Evolutionary conservation across 148 eudicot species (phyloP).

Genomic region (Tetragonia tetragonoides): DNA sequence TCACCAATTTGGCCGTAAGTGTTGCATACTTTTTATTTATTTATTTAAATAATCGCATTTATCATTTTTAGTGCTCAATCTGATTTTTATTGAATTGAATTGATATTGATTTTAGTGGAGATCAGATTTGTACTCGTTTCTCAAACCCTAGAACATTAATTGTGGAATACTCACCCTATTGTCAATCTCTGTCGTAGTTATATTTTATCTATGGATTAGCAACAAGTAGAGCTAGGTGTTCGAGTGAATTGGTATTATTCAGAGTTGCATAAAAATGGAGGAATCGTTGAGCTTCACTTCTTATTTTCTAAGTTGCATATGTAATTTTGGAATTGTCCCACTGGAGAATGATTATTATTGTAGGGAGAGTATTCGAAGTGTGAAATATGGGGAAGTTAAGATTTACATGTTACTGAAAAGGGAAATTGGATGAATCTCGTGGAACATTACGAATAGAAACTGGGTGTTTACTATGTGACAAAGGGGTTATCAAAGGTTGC

Average conservation of each 20-base stretch:
- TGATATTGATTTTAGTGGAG: neutral
- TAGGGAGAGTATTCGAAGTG: too few species aligned
- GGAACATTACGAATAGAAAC: neutral
- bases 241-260: too few species aligned
- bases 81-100: neutral
- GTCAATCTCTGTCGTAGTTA: neutral
- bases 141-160: constrained; percentile 3
- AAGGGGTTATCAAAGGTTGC: neutral
- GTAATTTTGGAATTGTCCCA: too few species aligned
- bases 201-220: neutral
- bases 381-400: too few species aligned
- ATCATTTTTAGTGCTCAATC: neutral
- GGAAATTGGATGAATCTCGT: neutral
- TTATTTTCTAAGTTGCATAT: too few species aligned
- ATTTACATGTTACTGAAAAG: neutral
- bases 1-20: constrained; percentile 34
- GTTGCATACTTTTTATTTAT: neutral
- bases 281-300: too few species aligned
- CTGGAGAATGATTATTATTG: too few species aligned
- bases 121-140: neutral
- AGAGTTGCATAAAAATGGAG: too few species aligned
- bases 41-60: neutral
- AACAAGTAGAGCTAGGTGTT: too few species aligned
- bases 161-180: neutral
- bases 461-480: neutral